phyloP scores from a whole-genome alignment of 495 filamentous ascomycete genomes.

The Penicillium pulvis region DNA sequence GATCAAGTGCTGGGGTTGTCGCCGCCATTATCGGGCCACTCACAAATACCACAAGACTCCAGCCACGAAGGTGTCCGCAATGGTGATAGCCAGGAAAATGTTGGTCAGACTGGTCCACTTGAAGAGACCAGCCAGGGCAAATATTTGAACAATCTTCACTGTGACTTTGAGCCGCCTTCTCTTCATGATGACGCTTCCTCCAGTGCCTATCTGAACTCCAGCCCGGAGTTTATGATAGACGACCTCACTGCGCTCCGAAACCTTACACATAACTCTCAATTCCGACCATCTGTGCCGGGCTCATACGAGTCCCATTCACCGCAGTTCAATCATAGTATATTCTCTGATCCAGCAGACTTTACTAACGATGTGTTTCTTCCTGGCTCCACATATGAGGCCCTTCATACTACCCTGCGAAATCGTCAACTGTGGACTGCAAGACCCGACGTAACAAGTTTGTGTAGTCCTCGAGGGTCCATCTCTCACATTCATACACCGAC shows the following conservation, averaged over 20 bases:
- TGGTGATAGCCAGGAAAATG: not conserved
- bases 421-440: constrained; percentile 37
- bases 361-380: constrained; percentile 37
- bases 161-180: constrained; percentile 10
- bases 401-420: constrained; percentile 37
- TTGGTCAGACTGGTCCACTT: not conserved
- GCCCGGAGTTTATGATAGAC: constrained; percentile 32
- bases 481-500: constrained; percentile 13
- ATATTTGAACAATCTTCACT: constrained; percentile 4
- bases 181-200: constrained; percentile 14
- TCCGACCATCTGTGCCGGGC: constrained; percentile 12
- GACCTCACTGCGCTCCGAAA: constrained; percentile 24
- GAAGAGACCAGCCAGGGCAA: not conserved
- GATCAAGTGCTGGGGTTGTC: constrained; percentile 11
- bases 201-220: constrained; percentile 31
- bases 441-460: constrained; percentile 29
- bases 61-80: constrained; percentile 3
- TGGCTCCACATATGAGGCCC: constrained; percentile 37
- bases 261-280: constrained; percentile 10
- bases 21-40: constrained; percentile 21
- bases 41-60: constrained; percentile 5
- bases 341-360: constrained; percentile 30
- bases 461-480: constrained; percentile 21
- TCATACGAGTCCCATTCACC: constrained; percentile 27
- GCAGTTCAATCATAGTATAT: constrained; percentile 29